Evolutionary conservation across 345 rosid genomes (phyloP), one percentile per base, ranked within the genome.

Genomic region (Abelmoschus esculentus): DNA sequence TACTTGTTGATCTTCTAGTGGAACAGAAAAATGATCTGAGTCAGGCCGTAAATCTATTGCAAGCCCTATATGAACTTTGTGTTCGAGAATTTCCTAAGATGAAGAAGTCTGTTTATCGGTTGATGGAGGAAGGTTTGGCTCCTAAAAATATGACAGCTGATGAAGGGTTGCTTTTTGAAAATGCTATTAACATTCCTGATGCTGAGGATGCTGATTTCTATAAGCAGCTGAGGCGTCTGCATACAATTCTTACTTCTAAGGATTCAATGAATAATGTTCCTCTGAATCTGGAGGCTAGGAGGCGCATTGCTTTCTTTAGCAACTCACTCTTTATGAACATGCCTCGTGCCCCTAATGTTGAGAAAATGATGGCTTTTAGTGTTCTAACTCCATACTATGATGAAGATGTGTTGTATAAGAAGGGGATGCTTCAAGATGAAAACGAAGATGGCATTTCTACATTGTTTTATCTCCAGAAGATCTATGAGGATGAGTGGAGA

Each of bases 361-460:
- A 90, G 69, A 93, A 93, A 76, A 93, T 93, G 98, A 79, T 93
- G 93, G 93, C 98, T 69, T 90, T 93, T 66, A 87, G 93, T 80
- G 91, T 93, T 59, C 75, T 93, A 75, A 93, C 98, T 65, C 98
- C 98, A 5, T 90, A 89, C 80, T 93, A 86, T 62, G 90, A 86
- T 22, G 98, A 93, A 76, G 97, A 90, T 36, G 97, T 93, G 70
- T 52, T 89, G 76, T 89, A 81, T 73, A 79, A 86, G 28, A 84
- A 84, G 81, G 92, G 84, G 72, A 76, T 75, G 80, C 89, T 92
- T 68, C 84, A 83, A 76, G 74, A 74, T 54, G 90, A 84, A 66
- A 93, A 93, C 66, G 98, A 93, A 77, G 98, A 93, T 74, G 98
- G 97, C 44, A 85, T 93, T 67, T 89, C 98, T 42, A 89, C 82